These are phyloP conservation scores for Physcomitrellopsis africana DNA, from an alignment of 225 moss, liverwort and hornwort genomes.

Conservation along the genomic window DNA sequence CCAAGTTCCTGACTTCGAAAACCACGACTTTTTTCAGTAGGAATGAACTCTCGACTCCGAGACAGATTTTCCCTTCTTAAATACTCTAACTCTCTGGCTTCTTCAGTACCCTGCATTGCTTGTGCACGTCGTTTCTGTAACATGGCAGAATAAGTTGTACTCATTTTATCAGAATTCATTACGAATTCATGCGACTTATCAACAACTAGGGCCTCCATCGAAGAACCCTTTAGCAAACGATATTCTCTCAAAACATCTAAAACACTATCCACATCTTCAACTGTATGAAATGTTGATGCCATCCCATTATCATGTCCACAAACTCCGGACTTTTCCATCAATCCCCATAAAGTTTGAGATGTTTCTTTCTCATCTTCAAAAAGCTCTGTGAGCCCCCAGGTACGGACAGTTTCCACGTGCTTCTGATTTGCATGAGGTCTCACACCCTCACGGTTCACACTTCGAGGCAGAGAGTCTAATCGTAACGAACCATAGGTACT, in stretches of 20 bases:
- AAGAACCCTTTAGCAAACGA: constrained; percentile 33
- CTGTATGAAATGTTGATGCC: constrained; percentile 37
- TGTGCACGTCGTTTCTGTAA: constrained; percentile 44
- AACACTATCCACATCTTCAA: constrained; percentile 55
- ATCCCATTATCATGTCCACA: constrained; percentile 20
- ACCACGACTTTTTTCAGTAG: constrained; percentile 21
- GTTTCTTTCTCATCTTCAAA: constrained; percentile 45
- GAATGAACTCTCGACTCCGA: constrained; percentile 37
- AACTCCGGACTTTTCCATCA: constrained; percentile 23
- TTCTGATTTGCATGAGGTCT: constrained; percentile 11
- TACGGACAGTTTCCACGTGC: constrained; percentile 40
- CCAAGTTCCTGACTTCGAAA: constrained; percentile 21
- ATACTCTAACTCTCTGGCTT: constrained; percentile 42
- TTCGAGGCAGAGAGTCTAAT: constrained; percentile 33
- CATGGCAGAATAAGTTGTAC: constrained; percentile 29
- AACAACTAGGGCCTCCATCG: constrained; percentile 27
- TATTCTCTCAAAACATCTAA: constrained; percentile 25
- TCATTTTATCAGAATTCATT: constrained; percentile 13
- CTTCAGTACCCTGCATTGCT: constrained; percentile 43
- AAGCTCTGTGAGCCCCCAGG: constrained; percentile 55
- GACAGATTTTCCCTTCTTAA: constrained; percentile 41
- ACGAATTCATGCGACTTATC: constrained; percentile 12
- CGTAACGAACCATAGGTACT: constrained; percentile 65
- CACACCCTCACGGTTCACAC: constrained; percentile 6
- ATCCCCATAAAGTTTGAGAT: constrained; percentile 28